Conservation (phyloP, 805 yeast genomes). For the Myxozyma udenii region DNA sequence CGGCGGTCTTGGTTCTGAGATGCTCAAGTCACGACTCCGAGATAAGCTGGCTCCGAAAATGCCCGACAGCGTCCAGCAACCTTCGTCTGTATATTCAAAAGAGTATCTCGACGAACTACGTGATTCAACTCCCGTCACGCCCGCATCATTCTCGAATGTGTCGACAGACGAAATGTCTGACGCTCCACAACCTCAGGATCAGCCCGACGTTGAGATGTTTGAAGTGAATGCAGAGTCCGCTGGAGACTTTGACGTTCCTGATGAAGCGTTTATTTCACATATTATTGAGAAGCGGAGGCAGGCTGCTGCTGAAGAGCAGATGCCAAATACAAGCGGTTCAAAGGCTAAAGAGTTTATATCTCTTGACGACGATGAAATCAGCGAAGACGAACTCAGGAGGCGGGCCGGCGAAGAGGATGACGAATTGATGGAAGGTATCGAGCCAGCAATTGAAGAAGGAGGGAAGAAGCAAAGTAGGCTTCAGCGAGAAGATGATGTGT, state of each 20-base stretch:
- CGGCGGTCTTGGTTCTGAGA: slow-evolving; percentile 2
- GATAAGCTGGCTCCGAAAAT: slow-evolving; percentile 19
- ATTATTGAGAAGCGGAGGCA: slow-evolving; percentile 21
- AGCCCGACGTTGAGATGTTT: slow-evolving; percentile 4
- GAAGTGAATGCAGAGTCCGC: slow-evolving; percentile 15
- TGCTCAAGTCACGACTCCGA: slow-evolving; percentile 11
- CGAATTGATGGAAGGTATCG: slow-evolving; percentile 12
- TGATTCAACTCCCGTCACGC: slow-evolving; percentile 20
- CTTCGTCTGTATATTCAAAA: slow-evolving; percentile 10
- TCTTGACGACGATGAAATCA: slow-evolving; percentile 20
- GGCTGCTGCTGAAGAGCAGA: slow-evolving; percentile 1
- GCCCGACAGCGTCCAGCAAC: neutral
- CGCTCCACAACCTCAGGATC: neutral
- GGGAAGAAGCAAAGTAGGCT: slow-evolving; percentile 1
- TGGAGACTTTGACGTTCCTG: slow-evolving; percentile 21
- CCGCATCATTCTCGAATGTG: slow-evolving; percentile 8
- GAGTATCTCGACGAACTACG: slow-evolving; percentile 23
- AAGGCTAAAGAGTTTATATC: slow-evolving; percentile 19
- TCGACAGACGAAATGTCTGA: neutral
- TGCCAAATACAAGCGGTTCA: neutral
- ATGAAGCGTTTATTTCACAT: slow-evolving; percentile 25
- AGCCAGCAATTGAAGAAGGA: slow-evolving; percentile 1
- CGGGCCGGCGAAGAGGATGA: slow-evolving; percentile 5
- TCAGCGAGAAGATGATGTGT: slow-evolving; percentile 19
- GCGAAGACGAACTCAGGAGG: too few species aligned